phyloP scores from a whole-genome alignment of 2,329 filamentous ascomycete genomes.

The Pyrenophora teres region DNA sequence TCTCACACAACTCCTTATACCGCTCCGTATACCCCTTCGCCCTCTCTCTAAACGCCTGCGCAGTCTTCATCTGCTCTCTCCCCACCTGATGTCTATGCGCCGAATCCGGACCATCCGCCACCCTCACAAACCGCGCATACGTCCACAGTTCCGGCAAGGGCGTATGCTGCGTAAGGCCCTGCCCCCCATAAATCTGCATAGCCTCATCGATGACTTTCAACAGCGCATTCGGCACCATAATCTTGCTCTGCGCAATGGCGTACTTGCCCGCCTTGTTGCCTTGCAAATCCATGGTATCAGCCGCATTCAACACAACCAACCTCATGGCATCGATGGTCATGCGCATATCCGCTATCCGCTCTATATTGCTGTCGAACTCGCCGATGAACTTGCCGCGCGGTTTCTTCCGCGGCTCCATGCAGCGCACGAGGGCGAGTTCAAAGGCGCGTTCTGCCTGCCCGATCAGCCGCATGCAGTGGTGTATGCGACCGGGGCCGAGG shows the following conservation, averaged over 20 bases:
- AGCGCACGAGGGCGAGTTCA: conserved; percentile 49
- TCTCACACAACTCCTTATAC: conserved; percentile 43
- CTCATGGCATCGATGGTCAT: conserved; percentile 50
- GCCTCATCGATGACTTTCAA: conserved; percentile 51
- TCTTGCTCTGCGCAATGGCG: conserved; percentile 52
- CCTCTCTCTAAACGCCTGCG: conserved; percentile 40
- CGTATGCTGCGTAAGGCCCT: conserved; percentile 51
- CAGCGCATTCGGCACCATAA: conserved; percentile 49
- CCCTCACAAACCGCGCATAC: conserved; percentile 50
- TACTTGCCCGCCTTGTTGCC: conserved; percentile 50
- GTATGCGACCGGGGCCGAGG: conserved; percentile 50
- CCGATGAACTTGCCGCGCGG: conserved; percentile 49
- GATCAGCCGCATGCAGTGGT: conserved; percentile 52
- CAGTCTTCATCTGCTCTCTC: conserved; percentile 50
- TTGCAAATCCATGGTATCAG: conserved; percentile 50
- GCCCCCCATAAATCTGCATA: conserved; percentile 52
- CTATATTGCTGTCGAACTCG: conserved; percentile 50
- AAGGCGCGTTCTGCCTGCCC: conserved; percentile 52
- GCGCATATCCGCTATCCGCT: conserved; percentile 50
- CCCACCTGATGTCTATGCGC: conserved; percentile 52
- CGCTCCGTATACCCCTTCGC: conserved; percentile 44
- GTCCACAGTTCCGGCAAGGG: conserved; percentile 52
- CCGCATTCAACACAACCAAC: conserved; percentile 50
- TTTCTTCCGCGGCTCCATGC: conserved; percentile 47
- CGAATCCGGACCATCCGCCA: conserved; percentile 51